A percentile compares a stretch with the other conserved stretches of the same genome.
phyloP scores from a whole-genome alignment of 805 yeast genomes.

The Metschnikowia peoriensis region DNA sequence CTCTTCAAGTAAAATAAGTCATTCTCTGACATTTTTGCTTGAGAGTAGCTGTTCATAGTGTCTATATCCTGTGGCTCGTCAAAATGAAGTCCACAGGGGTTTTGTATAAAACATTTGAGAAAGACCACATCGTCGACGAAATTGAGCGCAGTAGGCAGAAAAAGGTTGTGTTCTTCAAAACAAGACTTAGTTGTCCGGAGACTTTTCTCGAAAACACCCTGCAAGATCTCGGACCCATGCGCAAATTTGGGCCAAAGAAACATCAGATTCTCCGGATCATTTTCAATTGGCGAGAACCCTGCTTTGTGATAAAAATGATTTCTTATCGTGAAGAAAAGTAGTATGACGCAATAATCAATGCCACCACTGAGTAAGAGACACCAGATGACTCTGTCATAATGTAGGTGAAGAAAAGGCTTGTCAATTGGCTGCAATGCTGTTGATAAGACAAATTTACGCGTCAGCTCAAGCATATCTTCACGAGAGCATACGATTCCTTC shows the following conservation, averaged over 20 bases:
- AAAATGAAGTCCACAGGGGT: neutral
- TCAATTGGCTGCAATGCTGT: constrained; percentile 16
- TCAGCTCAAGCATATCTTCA: constrained; percentile 8
- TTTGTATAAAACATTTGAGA: neutral
- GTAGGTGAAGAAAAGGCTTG: constrained; percentile 9
- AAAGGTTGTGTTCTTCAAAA: neutral
- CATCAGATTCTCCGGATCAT: neutral
- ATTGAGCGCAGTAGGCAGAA: constrained; percentile 4
- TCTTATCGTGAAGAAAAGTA: constrained; percentile 12
- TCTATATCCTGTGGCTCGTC: neutral
- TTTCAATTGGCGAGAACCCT: constrained; percentile 5
- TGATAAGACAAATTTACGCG: constrained; percentile 14
- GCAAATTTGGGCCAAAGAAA: neutral
- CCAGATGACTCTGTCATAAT: constrained; percentile 19
- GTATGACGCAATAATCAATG: constrained; percentile 3
- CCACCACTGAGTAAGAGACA: constrained; percentile 16
- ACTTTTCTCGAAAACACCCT: neutral
- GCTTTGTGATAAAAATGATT: constrained; percentile 3
- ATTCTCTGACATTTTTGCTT: neutral
- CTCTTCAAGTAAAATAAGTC: neutral
- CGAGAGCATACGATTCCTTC: constrained; percentile 4
- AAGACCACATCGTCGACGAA: neutral
- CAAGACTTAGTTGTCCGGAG: neutral
- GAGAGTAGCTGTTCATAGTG: neutral
- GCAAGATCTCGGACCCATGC: neutral